These are phyloP conservation scores for Amaranthus cruentus DNA, from an alignment of 148 eudicot genomes.

Conservation along the genomic window DNA sequence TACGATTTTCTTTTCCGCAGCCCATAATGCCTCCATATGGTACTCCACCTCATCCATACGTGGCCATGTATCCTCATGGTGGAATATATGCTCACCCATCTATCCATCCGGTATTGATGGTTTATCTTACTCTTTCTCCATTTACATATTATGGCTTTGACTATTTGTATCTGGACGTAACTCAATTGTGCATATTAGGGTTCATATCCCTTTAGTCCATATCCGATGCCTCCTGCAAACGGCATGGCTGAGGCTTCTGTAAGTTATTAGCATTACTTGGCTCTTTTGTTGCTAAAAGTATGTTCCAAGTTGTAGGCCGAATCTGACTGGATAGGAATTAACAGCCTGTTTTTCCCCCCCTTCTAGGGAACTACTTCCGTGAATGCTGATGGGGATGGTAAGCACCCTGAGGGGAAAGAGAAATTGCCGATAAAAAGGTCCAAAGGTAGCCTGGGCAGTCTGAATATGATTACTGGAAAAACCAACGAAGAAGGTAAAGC, in stretches of 20 bases:
- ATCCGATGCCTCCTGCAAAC: constrained; percentile 83
- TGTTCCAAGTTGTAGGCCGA: neutral
- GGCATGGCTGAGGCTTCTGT: constrained; percentile 88
- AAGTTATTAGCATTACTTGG: constrained; percentile 33
- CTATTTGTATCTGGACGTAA: neutral
- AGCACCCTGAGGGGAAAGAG: constrained; percentile 81
- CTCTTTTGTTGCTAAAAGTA: neutral
- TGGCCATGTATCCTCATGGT: constrained; percentile 99
- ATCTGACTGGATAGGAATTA: neutral
- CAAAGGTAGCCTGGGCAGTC: constrained; percentile 90
- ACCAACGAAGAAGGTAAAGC: constrained; percentile 63
- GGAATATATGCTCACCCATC: constrained; percentile 93
- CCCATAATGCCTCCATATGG: constrained; percentile 98
- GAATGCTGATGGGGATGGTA: constrained; percentile 64
- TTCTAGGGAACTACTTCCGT: constrained; percentile 60
- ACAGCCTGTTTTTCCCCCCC: constrained; percentile 15
- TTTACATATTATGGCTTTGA: constrained; percentile 2
- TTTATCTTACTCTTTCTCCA: neutral
- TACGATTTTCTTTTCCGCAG: constrained; percentile 35
- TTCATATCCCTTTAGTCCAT: constrained; percentile 90
- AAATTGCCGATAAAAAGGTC: constrained; percentile 94
- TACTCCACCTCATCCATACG: constrained; percentile 96
- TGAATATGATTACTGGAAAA: constrained; percentile 91
- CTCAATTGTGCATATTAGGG: constrained; percentile 42
- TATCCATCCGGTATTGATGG: constrained; percentile 74